phyloP scores from a whole-genome alignment of 164 flowering plant genomes.

The Stephania cephalantha region DNA sequence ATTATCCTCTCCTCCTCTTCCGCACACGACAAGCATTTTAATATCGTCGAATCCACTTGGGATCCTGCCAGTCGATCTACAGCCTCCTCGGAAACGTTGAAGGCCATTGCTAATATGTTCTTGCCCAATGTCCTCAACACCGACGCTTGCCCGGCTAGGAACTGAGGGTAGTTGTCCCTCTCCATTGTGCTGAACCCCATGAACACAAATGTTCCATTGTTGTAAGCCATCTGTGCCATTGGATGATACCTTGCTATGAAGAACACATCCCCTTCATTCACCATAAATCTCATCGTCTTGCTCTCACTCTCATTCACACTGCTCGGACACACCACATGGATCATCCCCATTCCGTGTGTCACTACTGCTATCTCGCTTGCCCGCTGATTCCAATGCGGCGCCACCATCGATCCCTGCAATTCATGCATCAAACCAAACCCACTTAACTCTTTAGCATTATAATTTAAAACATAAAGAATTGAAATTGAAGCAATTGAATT shows the following conservation, averaged over 20 bases:
- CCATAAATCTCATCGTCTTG: constrained; percentile 46
- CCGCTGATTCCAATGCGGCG: constrained; percentile 91
- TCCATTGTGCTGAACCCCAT: constrained; percentile 73
- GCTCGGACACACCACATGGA: constrained; percentile 52
- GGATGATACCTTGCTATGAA: constrained; percentile 63
- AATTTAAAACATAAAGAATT: too few relatives aligned
- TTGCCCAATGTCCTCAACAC: constrained; percentile 42
- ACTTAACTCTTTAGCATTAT: background rate
- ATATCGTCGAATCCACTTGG: constrained; percentile 44
- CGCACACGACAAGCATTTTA: constrained; percentile 78
- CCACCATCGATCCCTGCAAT: constrained; percentile 83
- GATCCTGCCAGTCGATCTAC: constrained; percentile 32
- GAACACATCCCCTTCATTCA: constrained; percentile 75
- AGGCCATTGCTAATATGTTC: constrained; percentile 40
- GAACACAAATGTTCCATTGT: constrained; percentile 63
- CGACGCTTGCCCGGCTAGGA: constrained; percentile 60
- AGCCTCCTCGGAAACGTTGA: constrained; percentile 39
- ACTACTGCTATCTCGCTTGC: constrained; percentile 67
- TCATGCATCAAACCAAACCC: background rate
- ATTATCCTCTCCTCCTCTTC: constrained; percentile 56
- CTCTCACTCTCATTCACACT: constrained; percentile 25
- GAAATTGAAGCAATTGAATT: background rate
- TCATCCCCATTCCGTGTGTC: constrained; percentile 65
- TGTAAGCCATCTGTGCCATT: constrained; percentile 79
- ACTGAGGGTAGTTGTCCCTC: constrained; percentile 67